Evolutionary conservation across 148 eudicot species (phyloP).

Genomic region (Pouteria glomerata): DNA sequence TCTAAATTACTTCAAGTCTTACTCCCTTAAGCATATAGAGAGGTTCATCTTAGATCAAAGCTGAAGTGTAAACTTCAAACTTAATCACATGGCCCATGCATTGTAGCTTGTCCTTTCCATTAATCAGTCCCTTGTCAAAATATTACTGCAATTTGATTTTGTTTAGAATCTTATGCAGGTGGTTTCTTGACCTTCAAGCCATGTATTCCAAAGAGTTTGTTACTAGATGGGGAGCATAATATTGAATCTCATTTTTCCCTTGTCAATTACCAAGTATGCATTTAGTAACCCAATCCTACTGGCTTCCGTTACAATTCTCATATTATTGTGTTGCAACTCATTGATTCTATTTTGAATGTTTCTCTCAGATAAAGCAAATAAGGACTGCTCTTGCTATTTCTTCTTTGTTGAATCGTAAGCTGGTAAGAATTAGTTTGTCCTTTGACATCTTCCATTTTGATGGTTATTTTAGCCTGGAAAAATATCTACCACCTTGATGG

Average conservation of each 20-base stretch:
- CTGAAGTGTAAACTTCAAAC: constrained; percentile 1
- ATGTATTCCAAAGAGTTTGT: constrained; percentile 71
- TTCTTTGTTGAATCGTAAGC: constrained; percentile 68
- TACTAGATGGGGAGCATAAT: constrained; percentile 75
- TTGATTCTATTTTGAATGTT: constrained; percentile 12
- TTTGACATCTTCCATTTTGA: background rate
- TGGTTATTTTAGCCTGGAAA: background rate
- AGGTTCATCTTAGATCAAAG: background rate
- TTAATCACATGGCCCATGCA: background rate
- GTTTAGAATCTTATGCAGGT: constrained; percentile 43
- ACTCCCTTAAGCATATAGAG: too few species aligned
- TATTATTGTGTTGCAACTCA: constrained; percentile 6
- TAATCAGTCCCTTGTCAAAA: background rate
- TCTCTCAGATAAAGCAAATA: constrained; percentile 82
- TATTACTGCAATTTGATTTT: constrained; percentile 11
- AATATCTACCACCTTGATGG: too few species aligned
- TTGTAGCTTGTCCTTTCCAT: constrained; percentile 6
- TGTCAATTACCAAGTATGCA: constrained; percentile 76
- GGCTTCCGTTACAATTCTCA: constrained; percentile 4
- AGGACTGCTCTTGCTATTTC: constrained; percentile 92
- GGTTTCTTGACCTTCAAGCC: constrained; percentile 87
- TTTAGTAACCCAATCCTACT: constrained; percentile 8
- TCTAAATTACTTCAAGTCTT: too few species aligned
- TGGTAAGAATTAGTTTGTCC: constrained; percentile 54
- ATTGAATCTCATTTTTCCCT: constrained; percentile 77